These are phyloP conservation scores for Didymella sp. DNA, from an alignment of 2,329 filamentous ascomycete genomes.

Conservation along the genomic window DNA sequence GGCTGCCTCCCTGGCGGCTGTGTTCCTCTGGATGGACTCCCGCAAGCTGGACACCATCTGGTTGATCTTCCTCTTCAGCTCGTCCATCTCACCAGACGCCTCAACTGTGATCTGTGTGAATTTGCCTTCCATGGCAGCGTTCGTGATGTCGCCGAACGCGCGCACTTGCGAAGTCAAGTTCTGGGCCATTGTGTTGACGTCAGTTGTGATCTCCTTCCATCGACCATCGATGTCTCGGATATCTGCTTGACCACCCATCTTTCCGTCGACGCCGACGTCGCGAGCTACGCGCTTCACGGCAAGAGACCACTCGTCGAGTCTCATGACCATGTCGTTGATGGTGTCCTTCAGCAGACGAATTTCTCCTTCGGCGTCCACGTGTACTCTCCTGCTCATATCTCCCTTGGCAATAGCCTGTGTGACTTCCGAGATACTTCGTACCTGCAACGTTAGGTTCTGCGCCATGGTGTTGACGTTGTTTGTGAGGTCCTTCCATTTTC, in stretches of 20 bases:
- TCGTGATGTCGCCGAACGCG: conserved; percentile 98
- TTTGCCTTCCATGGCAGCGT: conserved; percentile 93
- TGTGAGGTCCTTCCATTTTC: conserved; percentile 71
- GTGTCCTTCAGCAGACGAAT: conserved; percentile 94
- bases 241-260: conserved; percentile 97
- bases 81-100: conserved; percentile 98
- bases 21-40: conserved; percentile 96
- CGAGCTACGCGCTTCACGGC: conserved; percentile 95
- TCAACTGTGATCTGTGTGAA: conserved; percentile 97
- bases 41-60: conserved; percentile 97
- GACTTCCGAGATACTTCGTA: conserved; percentile 90
- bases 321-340: conserved; percentile 98
- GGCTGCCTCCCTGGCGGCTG: conserved; percentile 91
- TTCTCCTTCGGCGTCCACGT: conserved; percentile 93
- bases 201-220: conserved; percentile 98
- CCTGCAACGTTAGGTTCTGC: conserved; percentile 69
- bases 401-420: conserved; percentile 95
- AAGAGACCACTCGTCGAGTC: conserved; percentile 93
- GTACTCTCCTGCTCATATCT: conserved; percentile 94
- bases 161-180: conserved; percentile 94
- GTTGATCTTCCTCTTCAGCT: conserved; percentile 98
- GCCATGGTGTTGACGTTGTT: conserved; percentile 74
- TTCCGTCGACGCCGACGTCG: conserved; percentile 95
- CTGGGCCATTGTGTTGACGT: conserved; percentile 89
- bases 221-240: conserved; percentile 90